Percentiles rank a stretch among this genome's conserved stretches.
phyloP scores from a whole-genome alignment of 331 rosid species.

The Spiraea crenata region DNA sequence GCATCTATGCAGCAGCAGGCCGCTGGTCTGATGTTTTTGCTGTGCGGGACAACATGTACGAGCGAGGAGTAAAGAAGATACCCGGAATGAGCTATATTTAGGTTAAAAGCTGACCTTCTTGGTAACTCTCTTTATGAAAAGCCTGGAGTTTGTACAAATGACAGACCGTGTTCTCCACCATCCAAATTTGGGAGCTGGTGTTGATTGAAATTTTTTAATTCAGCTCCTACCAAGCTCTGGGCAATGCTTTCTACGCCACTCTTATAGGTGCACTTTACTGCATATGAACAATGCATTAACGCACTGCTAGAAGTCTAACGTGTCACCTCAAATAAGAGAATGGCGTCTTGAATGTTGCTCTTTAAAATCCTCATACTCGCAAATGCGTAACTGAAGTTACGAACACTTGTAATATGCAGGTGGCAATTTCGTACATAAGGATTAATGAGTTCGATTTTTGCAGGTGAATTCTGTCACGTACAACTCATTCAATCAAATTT shows the following conservation, averaged over 20 bases:
- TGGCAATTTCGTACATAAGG: neutral
- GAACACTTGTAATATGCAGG: neutral
- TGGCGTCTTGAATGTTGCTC: neutral
- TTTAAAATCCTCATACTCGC: neutral
- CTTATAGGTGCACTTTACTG: neutral
- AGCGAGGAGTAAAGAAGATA: constrained; percentile 56
- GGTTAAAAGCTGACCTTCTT: constrained; percentile 22
- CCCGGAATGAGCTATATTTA: constrained; percentile 60
- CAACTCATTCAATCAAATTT: neutral
- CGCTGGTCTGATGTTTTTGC: constrained; percentile 41
- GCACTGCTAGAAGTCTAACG: neutral
- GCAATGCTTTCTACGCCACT: neutral
- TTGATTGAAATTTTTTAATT: neutral
- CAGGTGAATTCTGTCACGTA: neutral
- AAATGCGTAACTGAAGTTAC: neutral
- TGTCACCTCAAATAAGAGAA: neutral
- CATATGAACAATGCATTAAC: neutral
- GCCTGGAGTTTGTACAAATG: neutral
- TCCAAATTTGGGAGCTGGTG: neutral
- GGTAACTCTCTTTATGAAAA: constrained; percentile 11
- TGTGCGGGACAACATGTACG: constrained; percentile 50
- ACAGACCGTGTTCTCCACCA: neutral
- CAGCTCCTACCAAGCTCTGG: neutral
- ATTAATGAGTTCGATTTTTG: neutral
- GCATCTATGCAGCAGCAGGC: constrained; percentile 33